Evolutionary conservation across 805 yeast genomes (phyloP), one percentile per base, ranked within the genome.

Genomic region (Dipodascus geniculatus): DNA sequence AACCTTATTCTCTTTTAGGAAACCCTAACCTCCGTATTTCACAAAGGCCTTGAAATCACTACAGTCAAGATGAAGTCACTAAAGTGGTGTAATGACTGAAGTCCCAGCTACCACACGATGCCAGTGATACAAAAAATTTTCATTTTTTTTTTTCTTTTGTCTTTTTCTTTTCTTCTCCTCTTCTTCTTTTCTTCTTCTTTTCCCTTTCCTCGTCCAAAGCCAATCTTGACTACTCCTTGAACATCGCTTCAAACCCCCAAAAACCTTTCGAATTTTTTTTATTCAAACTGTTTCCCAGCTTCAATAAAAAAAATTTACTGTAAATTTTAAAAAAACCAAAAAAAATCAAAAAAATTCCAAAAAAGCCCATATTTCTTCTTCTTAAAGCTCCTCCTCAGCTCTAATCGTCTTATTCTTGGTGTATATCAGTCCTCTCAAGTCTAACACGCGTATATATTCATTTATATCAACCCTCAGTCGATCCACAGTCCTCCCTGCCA

Each of bases 211-310:
- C 20, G 17, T 38, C 20, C 44, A 38, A n/a, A 38, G 19, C 44
- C 44, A 38, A n/a, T n/a, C 44, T 38, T 38, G 44, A 38, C 44
- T 38, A 38, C 17, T 17, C 44, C 20, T 38, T 38, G 44, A 38
- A 38, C 44, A 11, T 17, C 44, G 44, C 44, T 38, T 38, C 44
- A 38, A 38, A 38, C 8, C 44, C 44, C 14, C 44, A 38, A 38
- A 38, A n/a, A 14, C 19, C 19, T 11, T 38, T 16, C 17, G 19
- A 17, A 11, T 28, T 28, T 38, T 38, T 38, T 38, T 38, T 38
- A 38, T 38, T 38, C 44, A 16, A n/a, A 38, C 20, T 6, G 14
- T 38, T n/a, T 38, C 8, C 6, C 33, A 38, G 20, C 14, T 38
- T 38, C 44, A 38, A 38, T 38, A 38, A 38, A 38, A 38, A 38